Evolutionary conservation across 495 filamentous ascomycete species (phyloP).

Genomic region (Friedmanniomyces endolithicus): DNA sequence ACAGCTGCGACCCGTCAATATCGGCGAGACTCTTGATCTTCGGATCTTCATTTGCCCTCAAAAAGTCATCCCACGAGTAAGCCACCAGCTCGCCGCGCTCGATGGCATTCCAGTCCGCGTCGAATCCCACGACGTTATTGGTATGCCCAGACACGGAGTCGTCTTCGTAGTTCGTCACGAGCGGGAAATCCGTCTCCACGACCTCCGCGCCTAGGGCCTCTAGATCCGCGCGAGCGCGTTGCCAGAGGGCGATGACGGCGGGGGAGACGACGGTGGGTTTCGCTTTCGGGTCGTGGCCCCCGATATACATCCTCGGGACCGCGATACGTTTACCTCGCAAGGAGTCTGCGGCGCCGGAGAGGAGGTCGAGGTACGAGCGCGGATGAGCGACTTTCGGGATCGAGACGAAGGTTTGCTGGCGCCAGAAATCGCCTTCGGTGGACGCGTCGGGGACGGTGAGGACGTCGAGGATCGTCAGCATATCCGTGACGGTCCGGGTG

Average conservation of each 20-base stretch:
- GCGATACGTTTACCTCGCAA: constrained; percentile 25
- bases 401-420: constrained; percentile 23
- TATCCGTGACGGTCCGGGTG: constrained; percentile 25
- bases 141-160: constrained; percentile 15
- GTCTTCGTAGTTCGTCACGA: constrained; percentile 28
- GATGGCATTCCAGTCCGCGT: constrained; percentile 22
- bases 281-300: constrained; percentile 16
- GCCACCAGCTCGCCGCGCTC: constrained; percentile 27
- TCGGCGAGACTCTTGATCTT: constrained; percentile 11
- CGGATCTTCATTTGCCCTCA: constrained; percentile 19
- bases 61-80: constrained; percentile 29
- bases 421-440: constrained; percentile 28
- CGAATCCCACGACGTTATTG: constrained; percentile 23
- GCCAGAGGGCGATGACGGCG: constrained; percentile 24
- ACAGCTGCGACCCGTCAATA: constrained; percentile 22
- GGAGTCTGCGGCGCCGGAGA: not conserved
- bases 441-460: constrained; percentile 19
- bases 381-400: constrained; percentile 8
- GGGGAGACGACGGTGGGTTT: constrained; percentile 13
- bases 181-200: constrained; percentile 27
- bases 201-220: constrained; percentile 26
- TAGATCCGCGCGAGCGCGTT: constrained; percentile 19
- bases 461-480: constrained; percentile 25
- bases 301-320: constrained; percentile 28
- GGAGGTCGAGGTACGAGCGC: not conserved